Base-by-base conservation (phyloP, 179 eudicot species). In the Corrigiola litoralis region DNA sequence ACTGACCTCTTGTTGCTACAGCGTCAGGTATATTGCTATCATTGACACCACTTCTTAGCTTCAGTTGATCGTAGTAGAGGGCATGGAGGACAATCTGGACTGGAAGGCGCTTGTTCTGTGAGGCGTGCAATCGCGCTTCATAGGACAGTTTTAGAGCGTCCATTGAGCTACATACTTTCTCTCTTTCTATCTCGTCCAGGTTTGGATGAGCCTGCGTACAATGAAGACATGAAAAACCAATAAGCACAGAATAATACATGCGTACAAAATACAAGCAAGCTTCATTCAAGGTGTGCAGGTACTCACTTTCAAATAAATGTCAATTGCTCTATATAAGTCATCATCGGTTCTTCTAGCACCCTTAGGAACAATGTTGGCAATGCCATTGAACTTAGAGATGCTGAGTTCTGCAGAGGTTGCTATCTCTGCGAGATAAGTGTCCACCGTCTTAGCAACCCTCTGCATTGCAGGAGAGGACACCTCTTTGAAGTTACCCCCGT, bases 41-140 rank as follows among this genome's bases (percentile, higher is more conserved):
- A 3, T 23, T 84, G 5, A 18, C 71, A 12, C 90, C 97, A 23
- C 99, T 88, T 46, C 99, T 76, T 1, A 95, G 65, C 59, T 86
- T 82, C 4, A 95, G 80, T 18, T 88, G 96, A 31, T 95, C 99
- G 50, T 82, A 91, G 73, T 92, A 95, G 17, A 95, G 85, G 8
- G 99, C 89, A 27, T 92, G 99, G 24, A 95, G 80, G 38, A 92
- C 95, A 13, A 88, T 85, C 38, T 95, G 96, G 5, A 92, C 88
- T 0, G 97, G 99, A 1, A 95, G 74, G 1, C 97, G 85, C 63
- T 95, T 95, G 78, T 95, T 95, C n/a, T 95, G 88, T 0, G 99
- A 95, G 9, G 97, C 99, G 58, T 92, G 99, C 20, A 95, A 72
- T 45, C 96, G 71, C 5, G 97, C 99, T 58, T 88, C 95, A 38